Base-by-base conservation (phyloP, 192 early-diverging fungal species). In the Haplosporangium gracile region DNA sequence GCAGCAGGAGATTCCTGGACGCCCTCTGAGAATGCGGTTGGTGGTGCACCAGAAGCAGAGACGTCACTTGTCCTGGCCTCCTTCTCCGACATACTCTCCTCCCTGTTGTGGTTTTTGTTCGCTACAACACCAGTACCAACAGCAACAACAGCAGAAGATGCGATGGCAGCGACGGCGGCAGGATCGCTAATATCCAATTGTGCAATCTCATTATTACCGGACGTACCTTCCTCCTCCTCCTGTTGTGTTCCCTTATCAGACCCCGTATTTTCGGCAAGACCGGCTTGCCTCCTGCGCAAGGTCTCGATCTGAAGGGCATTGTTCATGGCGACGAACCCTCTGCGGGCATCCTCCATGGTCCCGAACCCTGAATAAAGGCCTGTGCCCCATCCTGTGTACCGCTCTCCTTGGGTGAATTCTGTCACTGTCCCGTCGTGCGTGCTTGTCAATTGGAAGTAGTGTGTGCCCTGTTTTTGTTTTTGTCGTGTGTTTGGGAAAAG, bases 321-420 rank as follows among this genome's bases (percentile, higher is more conserved):
- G 60, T 83, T 83, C 82, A 83, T 83, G 36, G 45, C 63, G 36
- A 74, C 63, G 4, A 78, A 73, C 4, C 76, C 82, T 34, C 70
- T 76, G 42, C 76, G 71, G 7, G 72, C 76, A 26, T 73, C 76
- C 38, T 74, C 60, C 75, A 83, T 74, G 3, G 45, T 74, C 43
- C 82, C 76, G 40, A 72, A 63, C 5, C 57, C 36, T 0, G 76
- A 71, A 22, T 69, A 83, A 1, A 83, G 47, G 0, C 70, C 70
- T 18, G 49, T 74, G 22, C 76, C 76, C 82, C 82, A 83, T 1
- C 82, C 82, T 1, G 24, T 11, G 72, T 78, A 83, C 1, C 76
- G 70, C 45, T 78, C 60, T 18, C 82, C 83, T 70, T 85, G 83
- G 8, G 77, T 85, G 40, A 85, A 80, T 34, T 80, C 83, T 8